phyloP scores from a whole-genome alignment of 2,329 filamentous ascomycete species.

The Fusarium euwallaceae region DNA sequence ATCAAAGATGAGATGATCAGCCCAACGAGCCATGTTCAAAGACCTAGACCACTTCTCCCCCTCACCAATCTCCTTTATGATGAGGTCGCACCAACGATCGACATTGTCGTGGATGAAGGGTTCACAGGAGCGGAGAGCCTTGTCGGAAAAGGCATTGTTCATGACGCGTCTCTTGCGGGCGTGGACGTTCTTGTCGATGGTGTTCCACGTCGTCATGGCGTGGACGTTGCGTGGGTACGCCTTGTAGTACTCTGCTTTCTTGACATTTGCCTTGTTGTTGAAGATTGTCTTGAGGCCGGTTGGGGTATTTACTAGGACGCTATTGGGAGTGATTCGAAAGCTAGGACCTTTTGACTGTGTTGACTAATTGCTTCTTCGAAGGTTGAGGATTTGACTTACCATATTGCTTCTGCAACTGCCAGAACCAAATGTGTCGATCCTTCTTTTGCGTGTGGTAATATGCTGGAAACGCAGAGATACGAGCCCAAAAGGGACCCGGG shows the following conservation, averaged over 20 bases:
- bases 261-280: conserved; percentile 38
- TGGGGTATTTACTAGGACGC: conserved; percentile 37
- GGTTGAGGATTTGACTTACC: background rate
- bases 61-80: conserved; percentile 21
- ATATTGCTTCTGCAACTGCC: conserved; percentile 33
- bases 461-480: conserved; percentile 51
- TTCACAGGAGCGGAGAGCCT: conserved; percentile 28
- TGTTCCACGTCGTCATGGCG: conserved; percentile 37
- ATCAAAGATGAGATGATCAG: conserved; percentile 37
- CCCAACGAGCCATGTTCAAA: conserved; percentile 39
- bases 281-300: conserved; percentile 34
- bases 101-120: conserved; percentile 27
- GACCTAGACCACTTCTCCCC: conserved; percentile 11
- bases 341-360: conserved; percentile 22
- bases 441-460: conserved; percentile 35
- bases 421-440: conserved; percentile 39
- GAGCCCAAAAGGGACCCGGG: conserved; percentile 67
- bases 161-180: conserved; percentile 37
- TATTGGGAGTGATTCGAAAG: conserved; percentile 36
- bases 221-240: conserved; percentile 28
- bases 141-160: conserved; percentile 37
- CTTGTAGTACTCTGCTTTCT: conserved; percentile 41
- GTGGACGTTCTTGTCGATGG: conserved; percentile 31
- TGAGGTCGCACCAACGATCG: conserved; percentile 29
- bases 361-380: background rate